Evolutionary conservation across 2,329 filamentous ascomycete genomes (phyloP), one percentile per base, ranked within the genome.

Genomic region (Pseudogymnoascus sp.): DNA sequence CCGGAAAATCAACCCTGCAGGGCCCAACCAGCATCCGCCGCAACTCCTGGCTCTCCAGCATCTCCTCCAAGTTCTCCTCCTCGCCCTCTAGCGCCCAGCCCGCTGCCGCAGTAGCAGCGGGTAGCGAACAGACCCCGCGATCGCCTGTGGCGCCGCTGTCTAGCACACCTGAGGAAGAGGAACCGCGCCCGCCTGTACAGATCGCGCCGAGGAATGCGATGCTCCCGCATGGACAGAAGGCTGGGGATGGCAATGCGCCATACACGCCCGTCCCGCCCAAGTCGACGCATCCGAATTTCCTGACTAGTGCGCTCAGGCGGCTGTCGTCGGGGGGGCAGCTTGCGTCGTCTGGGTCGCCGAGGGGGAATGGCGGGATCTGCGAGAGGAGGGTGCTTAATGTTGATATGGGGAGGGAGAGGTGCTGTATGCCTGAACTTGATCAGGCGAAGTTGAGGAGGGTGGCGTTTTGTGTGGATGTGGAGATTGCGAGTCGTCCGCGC

Each of bases 381-480:
- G 88, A 92, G 69, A 84, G 94, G 59, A 85, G 81, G 67, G 81
- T 96, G 6, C 78, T 97, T 77, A 99, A 99, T 71, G 81, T 97
- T 50, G 91, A 97, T 72, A 85, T 79, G 7, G 82, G 88, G 68
- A 84, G 94, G 44, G 87, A 93, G 71, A 81, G 94, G 67, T 96
- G 91, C 73, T 82, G 84, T 23, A 85, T 97, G 31, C 79, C 84
- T 4, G 92, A 96, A 68, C 79, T 99, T 56, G 87, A 92, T 67
- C 85, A 88, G 70, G 84, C 85, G 59, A 96, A 94, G 73, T 76
- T 99, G 65, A 84, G 91, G 62, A 85, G 92, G 62, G 94, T 99
- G 0, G 90, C 93, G 0, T 99, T 99, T 72, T 96, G 91, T 69
- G 94, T 99, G 2, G 94, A 99, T 71, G 92, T 99, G 4, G 94